Evolutionary conservation across 345 rosid genomes (phyloP).

Genomic region (Acer campestre): DNA sequence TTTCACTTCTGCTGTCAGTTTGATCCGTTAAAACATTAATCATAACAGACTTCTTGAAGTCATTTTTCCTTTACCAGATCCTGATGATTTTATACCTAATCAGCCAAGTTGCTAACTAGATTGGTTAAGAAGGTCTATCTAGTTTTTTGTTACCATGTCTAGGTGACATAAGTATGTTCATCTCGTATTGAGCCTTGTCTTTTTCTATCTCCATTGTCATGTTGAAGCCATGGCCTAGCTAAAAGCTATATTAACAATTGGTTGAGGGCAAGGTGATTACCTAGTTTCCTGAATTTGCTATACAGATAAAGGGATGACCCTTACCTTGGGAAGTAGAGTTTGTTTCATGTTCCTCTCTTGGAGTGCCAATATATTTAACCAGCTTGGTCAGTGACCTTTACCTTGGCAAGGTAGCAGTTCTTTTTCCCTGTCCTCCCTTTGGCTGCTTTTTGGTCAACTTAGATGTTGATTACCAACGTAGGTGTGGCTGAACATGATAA

Average conservation of each 20-base stretch:
- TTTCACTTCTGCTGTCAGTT: background rate
- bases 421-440: slow-evolving; percentile 2
- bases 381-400: slow-evolving; percentile 16
- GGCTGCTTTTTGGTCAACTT: slow-evolving; percentile 2
- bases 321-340: slow-evolving; percentile 5
- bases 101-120: background rate
- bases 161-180: slow-evolving; percentile 6
- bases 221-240: slow-evolving; percentile 7
- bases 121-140: background rate
- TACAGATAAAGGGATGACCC: slow-evolving; percentile 8
- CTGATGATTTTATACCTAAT: slow-evolving; percentile 7
- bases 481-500: slow-evolving; percentile 14
- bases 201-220: background rate
- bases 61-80: background rate
- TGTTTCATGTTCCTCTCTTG: background rate
- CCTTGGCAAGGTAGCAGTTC: slow-evolving; percentile 11
- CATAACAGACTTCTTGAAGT: background rate
- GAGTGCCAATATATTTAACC: background rate
- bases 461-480: slow-evolving; percentile 3
- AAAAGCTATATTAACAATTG: background rate
- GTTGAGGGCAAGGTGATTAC: background rate
- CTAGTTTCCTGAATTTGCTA: background rate
- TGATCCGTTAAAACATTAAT: background rate
- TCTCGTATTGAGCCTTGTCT: background rate
- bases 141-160: background rate